Evolutionary conservation across 129 eudicot genomes (phyloP), one percentile per base, ranked within the genome.

Genomic region (Flaveria robusta): DNA sequence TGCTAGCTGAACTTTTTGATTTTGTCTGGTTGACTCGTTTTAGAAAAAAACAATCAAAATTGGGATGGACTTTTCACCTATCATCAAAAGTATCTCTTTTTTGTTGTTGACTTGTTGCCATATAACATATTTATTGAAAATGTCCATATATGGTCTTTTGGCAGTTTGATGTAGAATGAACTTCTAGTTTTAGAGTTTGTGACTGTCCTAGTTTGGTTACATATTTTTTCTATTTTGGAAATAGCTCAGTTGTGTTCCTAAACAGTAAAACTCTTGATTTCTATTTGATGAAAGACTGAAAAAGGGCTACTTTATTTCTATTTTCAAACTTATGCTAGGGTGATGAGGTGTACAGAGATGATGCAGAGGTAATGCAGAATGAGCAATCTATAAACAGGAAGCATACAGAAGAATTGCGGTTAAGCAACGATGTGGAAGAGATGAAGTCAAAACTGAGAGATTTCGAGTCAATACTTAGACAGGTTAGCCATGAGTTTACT

Each of bases 371-470:
- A 18, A 64, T 15, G 72, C 80, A 81, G 68, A 78, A 54, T 66
- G 76, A 50, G 13, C 81, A 80, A 59, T 68, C 74, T 31, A 64
- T 50, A 79, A 74, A 23, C 66, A 64, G 49, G 81, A 83, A 68
- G 80, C 84, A 76, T 56, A 62, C 34, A 27, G 86, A 83, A 47
- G 82, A 83, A 55, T 65, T 75, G 42, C 71, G 71, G 50, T 80
- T 90, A 27, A 63, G 22, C 63, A 85, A 83, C 4, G 90, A 87
- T 29, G 77, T 83, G 77, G 92, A 81, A 59, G 89, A 77, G 66
- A 77, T 87, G 86, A 87, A 83, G 82, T 83, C 81, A 71, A 87
- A 85, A 80, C 74, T 90, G 54, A 84, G 65, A 77, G 90, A 79
- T 63, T 85, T 90, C 64, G 96, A 90, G 77, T 62, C 77, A 74